Evolutionary conservation across 495 filamentous ascomycete species (phyloP), one percentile per base, ranked within the genome.

Genomic region (Aspergillus hancockii): DNA sequence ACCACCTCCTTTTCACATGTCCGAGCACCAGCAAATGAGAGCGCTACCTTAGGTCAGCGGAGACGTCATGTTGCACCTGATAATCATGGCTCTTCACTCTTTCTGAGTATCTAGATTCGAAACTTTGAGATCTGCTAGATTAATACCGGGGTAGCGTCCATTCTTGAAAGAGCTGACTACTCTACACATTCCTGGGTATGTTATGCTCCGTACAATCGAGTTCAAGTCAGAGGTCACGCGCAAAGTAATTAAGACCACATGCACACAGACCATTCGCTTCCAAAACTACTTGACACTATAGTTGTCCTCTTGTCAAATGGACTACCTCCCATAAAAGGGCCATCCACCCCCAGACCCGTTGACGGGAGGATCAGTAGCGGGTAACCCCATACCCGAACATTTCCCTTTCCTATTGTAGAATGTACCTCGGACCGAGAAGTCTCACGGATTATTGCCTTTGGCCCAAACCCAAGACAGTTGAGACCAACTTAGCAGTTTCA

Each of bases 1-100:
- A 18, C 34, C 10, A 31, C 30, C n/a, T 40, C 31, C 36, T 46
- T 41, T 56, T 57, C 59, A 57, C 53, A 61, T 60, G 58, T 49
- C 21, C 28, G 21, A 43, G 41, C 18, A 34, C 25, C 38, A 53
- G 43, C 59, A 57, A 62, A 62, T 62, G 8, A 31, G 41, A 49
- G 13, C 18, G 19, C 28, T 18, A 8, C 6, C 54, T 36, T 57
- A 47, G 52, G 47, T 62, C 59, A 57, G 59, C 54, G 47, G 53
- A 13, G 25, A 57, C 49, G 54, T 62, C 59, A 62, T 62, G 59
- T 49, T 40, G 19, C 21, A 47, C 5, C 38, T 16, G 14, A 41
- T 41, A 18, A 56, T 47, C 40, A 28, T 10, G 28, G 23, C 19
- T 25, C 19, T 43, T 45, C 16, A 32, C n/a, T 43, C 22, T 23